Evolutionary conservation across 1,139 yeast species (phyloP).

Genomic region (Trichomonascaceae sp.): DNA sequence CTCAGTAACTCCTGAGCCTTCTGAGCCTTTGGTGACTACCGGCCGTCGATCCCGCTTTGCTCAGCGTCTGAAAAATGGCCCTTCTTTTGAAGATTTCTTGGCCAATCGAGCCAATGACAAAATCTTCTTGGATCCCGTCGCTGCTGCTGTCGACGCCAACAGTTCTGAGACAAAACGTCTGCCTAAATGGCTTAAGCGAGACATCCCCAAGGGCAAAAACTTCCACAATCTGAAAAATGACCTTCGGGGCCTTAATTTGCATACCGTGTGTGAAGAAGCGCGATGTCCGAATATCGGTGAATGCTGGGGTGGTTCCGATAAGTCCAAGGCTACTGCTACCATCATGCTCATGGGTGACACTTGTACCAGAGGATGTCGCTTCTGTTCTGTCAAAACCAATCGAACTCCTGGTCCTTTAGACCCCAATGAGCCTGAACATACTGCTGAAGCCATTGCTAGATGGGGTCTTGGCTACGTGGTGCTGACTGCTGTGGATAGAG

Average conservation of each 20-base stretch:
- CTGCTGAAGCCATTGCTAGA: constrained; percentile 94
- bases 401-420: constrained; percentile 84
- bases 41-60: constrained; percentile 39
- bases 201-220: constrained; percentile 87
- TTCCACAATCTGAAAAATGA: constrained; percentile 78
- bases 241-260: constrained; percentile 76
- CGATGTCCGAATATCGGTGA: constrained; percentile 98
- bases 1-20: not conserved
- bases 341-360: constrained; percentile 98
- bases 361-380: constrained; percentile 96
- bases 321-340: constrained; percentile 96
- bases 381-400: constrained; percentile 93
- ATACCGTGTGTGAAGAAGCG: constrained; percentile 98
- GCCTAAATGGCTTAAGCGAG: constrained; percentile 92
- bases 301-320: constrained; percentile 96
- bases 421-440: constrained; percentile 94
- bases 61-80: constrained; percentile 74
- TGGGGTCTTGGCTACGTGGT: constrained; percentile 99
- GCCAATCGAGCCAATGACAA: constrained; percentile 68
- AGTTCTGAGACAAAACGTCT: constrained; percentile 69
- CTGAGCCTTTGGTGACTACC: not conserved
- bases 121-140: constrained; percentile 38
- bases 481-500: constrained; percentile 95
- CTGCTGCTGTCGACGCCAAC: constrained; percentile 40
- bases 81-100: constrained; percentile 88